These are phyloP conservation scores for Pestalotiopsis sp. DNA, from an alignment of 2,329 filamentous ascomycete genomes.

Conservation along the genomic window DNA sequence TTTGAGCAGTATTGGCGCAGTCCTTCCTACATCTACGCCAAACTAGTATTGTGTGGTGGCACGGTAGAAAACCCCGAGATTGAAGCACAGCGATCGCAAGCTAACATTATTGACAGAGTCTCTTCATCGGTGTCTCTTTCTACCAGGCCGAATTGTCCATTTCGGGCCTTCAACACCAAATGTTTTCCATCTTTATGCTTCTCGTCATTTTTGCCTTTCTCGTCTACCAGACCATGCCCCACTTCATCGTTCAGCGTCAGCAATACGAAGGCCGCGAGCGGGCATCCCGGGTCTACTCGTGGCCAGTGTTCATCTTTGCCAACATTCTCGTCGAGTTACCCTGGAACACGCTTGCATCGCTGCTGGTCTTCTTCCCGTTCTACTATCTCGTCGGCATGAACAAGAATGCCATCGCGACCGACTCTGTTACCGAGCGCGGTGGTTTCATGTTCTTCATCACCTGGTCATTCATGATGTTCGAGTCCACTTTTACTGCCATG, in stretches of 20 bases:
- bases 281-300: constrained; percentile 81
- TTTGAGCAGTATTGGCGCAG: constrained; percentile 94
- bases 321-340: constrained; percentile 85
- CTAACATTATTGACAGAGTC: constrained; percentile 34
- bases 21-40: constrained; percentile 87
- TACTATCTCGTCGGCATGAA: constrained; percentile 86
- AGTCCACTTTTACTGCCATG: constrained; percentile 79
- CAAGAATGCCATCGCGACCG: constrained; percentile 65
- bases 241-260: constrained; percentile 81
- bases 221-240: constrained; percentile 81
- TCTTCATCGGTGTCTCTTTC: constrained; percentile 86
- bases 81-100: background rate
- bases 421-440: constrained; percentile 68
- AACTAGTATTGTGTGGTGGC: constrained; percentile 67
- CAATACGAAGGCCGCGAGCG: constrained; percentile 86
- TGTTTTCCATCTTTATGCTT: constrained; percentile 86
- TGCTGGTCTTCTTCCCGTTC: constrained; percentile 77
- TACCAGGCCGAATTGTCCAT: constrained; percentile 71
- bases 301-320: constrained; percentile 82
- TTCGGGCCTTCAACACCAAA: constrained; percentile 82
- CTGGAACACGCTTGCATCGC: constrained; percentile 77
- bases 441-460: constrained; percentile 80
- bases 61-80: constrained; percentile 26
- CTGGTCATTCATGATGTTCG: constrained; percentile 76
- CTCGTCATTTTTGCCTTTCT: constrained; percentile 81